Conservation (phyloP, 192 early-diverging fungal species). For the Obelidium mucronatum region DNA sequence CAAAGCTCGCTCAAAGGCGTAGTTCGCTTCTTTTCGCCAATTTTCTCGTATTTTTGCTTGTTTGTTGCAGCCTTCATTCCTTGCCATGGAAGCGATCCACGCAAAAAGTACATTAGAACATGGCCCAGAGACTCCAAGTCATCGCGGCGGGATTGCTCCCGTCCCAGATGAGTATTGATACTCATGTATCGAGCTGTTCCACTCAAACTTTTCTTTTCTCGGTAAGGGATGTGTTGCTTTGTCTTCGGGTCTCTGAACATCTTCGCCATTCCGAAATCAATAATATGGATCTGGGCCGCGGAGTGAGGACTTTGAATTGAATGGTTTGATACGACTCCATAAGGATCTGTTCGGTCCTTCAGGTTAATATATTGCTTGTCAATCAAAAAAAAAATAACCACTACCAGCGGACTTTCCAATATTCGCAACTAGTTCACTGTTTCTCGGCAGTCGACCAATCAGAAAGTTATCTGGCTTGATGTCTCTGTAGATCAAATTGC, state of each 20-base stretch:
- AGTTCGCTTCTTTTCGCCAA: constrained; percentile 97
- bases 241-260: constrained; percentile 96
- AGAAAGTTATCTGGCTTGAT: constrained; percentile 99
- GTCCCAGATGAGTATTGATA: constrained; percentile 96
- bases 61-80: constrained; percentile 97
- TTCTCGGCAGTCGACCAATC: constrained; percentile 76
- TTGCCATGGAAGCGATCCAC: constrained; percentile 95
- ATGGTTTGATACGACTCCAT: constrained; percentile 58
- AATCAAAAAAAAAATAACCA: background rate
- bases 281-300: constrained; percentile 77
- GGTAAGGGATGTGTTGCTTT: constrained; percentile 96
- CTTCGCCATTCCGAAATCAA: constrained; percentile 99
- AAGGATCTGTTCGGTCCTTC: constrained; percentile 52
- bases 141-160: constrained; percentile 98
- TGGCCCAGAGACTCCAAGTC: constrained; percentile 97
- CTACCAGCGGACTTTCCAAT: constrained; percentile 23
- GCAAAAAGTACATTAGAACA: constrained; percentile 98
- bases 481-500: constrained; percentile 95
- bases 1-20: constrained; percentile 89
- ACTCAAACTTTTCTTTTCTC: constrained; percentile 80
- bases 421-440: constrained; percentile 42
- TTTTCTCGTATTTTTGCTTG: constrained; percentile 99
- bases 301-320: constrained; percentile 63
- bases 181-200: constrained; percentile 99
- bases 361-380: background rate